Base-by-base conservation (phyloP, 805 yeast genomes). In the Blastobotrys terrestris region DNA sequence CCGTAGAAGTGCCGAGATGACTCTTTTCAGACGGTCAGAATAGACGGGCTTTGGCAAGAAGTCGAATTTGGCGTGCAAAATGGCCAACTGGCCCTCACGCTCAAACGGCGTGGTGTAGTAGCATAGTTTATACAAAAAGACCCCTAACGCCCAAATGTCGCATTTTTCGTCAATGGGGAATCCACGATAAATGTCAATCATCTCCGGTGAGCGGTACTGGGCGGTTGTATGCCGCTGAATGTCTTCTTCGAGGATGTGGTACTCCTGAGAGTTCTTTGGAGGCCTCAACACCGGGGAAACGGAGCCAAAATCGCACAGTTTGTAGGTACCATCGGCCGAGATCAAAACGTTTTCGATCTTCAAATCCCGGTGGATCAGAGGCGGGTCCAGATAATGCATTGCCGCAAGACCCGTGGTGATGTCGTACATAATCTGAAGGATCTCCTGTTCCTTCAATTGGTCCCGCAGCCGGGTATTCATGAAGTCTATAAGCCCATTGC, bases 131-230 rank as follows among this genome's bases (percentile, higher is more conserved):
- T 87, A 92, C 49, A 94, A 74, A 57, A 94, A 87, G 31, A 94
- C 84, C 8, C 99, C 99, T 47, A 92, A 72, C 0, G 99, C 99
- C 99, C 99, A 92, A 47, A 92, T 87, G 70, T 92, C 99, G 5
- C 92, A 77, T 68, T 89, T 89, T 62, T 91, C 95, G 68, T 92
- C 94, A 42, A 92, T 86, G 1, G 97, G 94, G 46, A 82, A 72
- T 4, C 90, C 87, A 46, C 89, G 74, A 65, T 85, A 84, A 21
- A 91, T 75, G 68, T 92, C 97, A 53, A 92, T 80, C 98, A 92
- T 94, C 66, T 92, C 99, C 0, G 99, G 99, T 0, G 95, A 77
- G 57, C 99, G 75, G 66, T 92, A 92, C 68, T 94, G 99, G 14
- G 96, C 96, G 2, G 99, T 92, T 0, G 99, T 92, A 64, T 92